A percentile compares a stretch with the other conserved stretches of the same genome.
Conservation (phyloP, 352 stramenopile species). For the Phytophthora hibernalis region DNA sequence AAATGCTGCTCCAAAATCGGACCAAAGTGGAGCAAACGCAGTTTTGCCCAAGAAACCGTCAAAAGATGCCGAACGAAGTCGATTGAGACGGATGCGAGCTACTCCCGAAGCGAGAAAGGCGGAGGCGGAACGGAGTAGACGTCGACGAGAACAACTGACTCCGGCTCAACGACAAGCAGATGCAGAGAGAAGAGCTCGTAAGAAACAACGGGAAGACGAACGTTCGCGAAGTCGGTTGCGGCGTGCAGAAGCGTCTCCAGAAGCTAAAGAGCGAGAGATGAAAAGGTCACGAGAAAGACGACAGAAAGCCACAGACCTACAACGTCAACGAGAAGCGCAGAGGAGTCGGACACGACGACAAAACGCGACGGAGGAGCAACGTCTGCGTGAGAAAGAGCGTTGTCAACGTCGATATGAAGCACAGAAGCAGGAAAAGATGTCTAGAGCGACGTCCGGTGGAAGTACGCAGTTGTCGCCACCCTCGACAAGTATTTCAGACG, state of each 20-base stretch:
- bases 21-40: neutral
- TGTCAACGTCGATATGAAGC: conserved; percentile 71
- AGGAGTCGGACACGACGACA: conserved; percentile 60
- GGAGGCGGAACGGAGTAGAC: conserved; percentile 65
- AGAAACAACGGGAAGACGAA: conserved; percentile 61
- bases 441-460: conserved; percentile 1
- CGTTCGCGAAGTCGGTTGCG: conserved; percentile 55
- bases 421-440: conserved; percentile 52
- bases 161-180: conserved; percentile 71
- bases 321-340: conserved; percentile 66
- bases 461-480: neutral
- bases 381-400: conserved; percentile 65
- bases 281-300: conserved; percentile 67
- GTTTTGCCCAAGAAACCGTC: conserved; percentile 21
- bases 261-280: conserved; percentile 57
- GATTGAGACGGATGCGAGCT: conserved; percentile 53
- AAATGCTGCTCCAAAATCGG: neutral
- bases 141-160: conserved; percentile 66
- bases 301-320: conserved; percentile 69
- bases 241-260: conserved; percentile 53
- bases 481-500: neutral
- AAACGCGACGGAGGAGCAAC: conserved; percentile 71
- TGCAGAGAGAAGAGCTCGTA: conserved; percentile 65
- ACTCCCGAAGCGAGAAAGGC: conserved; percentile 54
- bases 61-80: conserved; percentile 67